phyloP scores from a whole-genome alignment of 345 rosid genomes.

The Hypericum androsaemum region DNA sequence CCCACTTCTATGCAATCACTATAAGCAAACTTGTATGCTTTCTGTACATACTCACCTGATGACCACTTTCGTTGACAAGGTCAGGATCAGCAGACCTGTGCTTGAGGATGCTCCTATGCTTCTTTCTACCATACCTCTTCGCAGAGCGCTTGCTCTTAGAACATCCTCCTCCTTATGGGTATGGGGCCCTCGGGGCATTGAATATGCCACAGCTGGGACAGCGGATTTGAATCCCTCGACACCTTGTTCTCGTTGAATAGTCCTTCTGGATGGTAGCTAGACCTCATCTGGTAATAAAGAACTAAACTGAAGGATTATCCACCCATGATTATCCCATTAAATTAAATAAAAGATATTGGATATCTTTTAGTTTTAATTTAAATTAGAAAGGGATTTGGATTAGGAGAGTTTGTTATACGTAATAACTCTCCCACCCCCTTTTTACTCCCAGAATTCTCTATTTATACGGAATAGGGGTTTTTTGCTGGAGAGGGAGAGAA shows the following conservation, averaged over 20 bases:
- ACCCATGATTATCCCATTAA: too few relatives aligned
- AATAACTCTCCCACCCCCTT: too few relatives aligned
- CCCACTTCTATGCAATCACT: slow-evolving; percentile 95
- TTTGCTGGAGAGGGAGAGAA: too few relatives aligned
- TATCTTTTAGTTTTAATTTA: too few relatives aligned
- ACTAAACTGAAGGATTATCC: too few relatives aligned
- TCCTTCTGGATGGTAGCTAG: slow-evolving; percentile 77
- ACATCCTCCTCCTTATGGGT: slow-evolving; percentile 90
- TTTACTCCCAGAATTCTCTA: too few relatives aligned
- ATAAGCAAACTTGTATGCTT: slow-evolving; percentile 96
- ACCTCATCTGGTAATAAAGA: slow-evolving; percentile 50
- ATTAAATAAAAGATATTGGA: too few relatives aligned
- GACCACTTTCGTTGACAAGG: slow-evolving; percentile 76
- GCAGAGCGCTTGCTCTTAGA: slow-evolving; percentile 86
- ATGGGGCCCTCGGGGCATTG: slow-evolving; percentile 64
- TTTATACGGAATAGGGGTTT: too few relatives aligned
- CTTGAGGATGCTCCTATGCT: slow-evolving; percentile 58
- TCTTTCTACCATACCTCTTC: slow-evolving; percentile 90
- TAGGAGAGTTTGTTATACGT: too few relatives aligned
- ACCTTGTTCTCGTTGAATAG: slow-evolving; percentile 65
- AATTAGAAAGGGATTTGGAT: too few relatives aligned
- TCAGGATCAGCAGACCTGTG: slow-evolving; percentile 89
- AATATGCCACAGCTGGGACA: slow-evolving; percentile 75
- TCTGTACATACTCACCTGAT: slow-evolving; percentile 94
- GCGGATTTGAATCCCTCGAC: slow-evolving; percentile 37